Evolutionary conservation across 768 basidiomycete genomes (phyloP).

Genomic region (Termitomyces titanicus): DNA sequence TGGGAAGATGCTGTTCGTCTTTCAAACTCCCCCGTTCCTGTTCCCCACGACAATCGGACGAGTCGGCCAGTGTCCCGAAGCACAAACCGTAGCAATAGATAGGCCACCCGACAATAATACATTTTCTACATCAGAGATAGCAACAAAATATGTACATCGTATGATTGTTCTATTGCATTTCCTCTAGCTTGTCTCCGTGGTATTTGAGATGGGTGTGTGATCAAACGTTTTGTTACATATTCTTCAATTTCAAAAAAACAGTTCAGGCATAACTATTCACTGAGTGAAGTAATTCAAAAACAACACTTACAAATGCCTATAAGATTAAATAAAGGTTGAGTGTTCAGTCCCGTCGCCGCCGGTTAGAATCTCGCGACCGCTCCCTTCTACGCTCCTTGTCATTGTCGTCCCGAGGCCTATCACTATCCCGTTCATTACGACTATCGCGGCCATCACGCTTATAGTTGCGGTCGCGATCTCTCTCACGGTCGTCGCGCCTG

Average conservation of each 20-base stretch:
- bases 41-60: not conserved
- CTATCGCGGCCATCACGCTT: slow-evolving; percentile 9
- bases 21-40: slow-evolving; percentile 7
- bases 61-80: not conserved
- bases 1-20: slow-evolving; percentile 9
- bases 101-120: not conserved
- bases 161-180: not conserved
- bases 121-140: not conserved
- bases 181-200: not conserved
- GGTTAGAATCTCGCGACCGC: slow-evolving; percentile 23
- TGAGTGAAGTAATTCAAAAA: not conserved
- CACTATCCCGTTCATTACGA: slow-evolving; percentile 16
- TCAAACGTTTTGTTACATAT: not conserved
- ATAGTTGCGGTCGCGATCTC: slow-evolving; percentile 4
- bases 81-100: not conserved
- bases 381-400: slow-evolving; percentile 31
- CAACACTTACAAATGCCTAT: not conserved
- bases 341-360: slow-evolving; percentile 13
- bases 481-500: slow-evolving; percentile 7
- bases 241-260: not conserved
- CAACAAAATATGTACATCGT: not conserved
- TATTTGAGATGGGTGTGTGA: not conserved
- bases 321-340: not conserved
- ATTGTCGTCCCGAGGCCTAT: slow-evolving; percentile 25
- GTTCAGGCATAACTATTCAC: not conserved